These are phyloP conservation scores for Aureobasidium melanogenum DNA, from an alignment of 2,329 filamentous ascomycete genomes.

Conservation along the genomic window DNA sequence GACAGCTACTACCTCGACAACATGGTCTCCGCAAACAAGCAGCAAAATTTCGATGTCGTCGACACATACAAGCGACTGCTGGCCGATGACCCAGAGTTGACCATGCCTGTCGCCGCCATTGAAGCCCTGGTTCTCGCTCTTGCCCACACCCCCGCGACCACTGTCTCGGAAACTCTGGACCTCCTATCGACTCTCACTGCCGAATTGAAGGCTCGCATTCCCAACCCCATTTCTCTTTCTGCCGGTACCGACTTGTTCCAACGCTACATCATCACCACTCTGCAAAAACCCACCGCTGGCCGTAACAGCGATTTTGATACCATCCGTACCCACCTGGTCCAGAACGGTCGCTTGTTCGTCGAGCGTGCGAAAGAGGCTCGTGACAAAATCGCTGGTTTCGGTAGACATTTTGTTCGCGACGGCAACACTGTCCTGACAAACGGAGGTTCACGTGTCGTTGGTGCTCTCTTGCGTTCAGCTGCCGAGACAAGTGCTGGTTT, in stretches of 20 bases:
- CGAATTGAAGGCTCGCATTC: slow-evolving; percentile 66
- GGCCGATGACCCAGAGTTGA: slow-evolving; percentile 67
- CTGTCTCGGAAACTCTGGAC: slow-evolving; percentile 88
- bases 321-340: slow-evolving; percentile 72
- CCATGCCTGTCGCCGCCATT: slow-evolving; percentile 92
- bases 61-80: slow-evolving; percentile 57
- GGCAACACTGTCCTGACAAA: slow-evolving; percentile 80
- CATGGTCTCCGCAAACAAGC: background rate
- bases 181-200: slow-evolving; percentile 69
- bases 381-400: slow-evolving; percentile 71
- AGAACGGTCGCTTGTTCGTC: slow-evolving; percentile 81
- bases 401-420: slow-evolving; percentile 68
- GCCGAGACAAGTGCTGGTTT: slow-evolving; percentile 46
- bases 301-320: slow-evolving; percentile 66
- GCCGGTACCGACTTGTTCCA: slow-evolving; percentile 95
- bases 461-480: slow-evolving; percentile 64
- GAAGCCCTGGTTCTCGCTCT: slow-evolving; percentile 84
- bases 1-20: slow-evolving; percentile 6
- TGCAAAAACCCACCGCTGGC: slow-evolving; percentile 41
- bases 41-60: slow-evolving; percentile 45
- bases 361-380: slow-evolving; percentile 76
- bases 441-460: slow-evolving; percentile 77
- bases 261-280: slow-evolving; percentile 74
- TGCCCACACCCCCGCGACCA: slow-evolving; percentile 67
- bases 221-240: slow-evolving; percentile 84